Evolutionary conservation across 83 land plant species (phyloP), one percentile per base, ranked within the genome.

Genomic region (Diphasiastrum complanatum): DNA sequence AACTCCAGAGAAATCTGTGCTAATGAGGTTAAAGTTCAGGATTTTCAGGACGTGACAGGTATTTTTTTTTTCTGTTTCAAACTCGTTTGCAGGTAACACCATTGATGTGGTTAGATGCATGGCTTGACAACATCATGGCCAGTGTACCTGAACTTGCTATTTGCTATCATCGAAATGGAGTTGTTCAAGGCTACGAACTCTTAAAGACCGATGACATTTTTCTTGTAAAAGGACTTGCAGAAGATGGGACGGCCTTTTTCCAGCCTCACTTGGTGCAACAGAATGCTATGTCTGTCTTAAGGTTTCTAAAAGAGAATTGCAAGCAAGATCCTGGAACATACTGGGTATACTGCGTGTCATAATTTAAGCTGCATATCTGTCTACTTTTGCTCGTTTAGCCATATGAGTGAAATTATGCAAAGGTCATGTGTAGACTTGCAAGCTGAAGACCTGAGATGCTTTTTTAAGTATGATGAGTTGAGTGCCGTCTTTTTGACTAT

Each of bases 71-170:
- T n/a, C n/a, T n/a, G n/a, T n/a, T n/a, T n/a, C n/a, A n/a, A n/a
- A n/a, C 16, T 31, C 46, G 23, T 41, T 62, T 12, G 16, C 83
- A 95, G 99, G 93, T 95, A 25, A 84, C 97, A 49, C 84, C 93
- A 50, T 59, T 86, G 41, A 84, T 84, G 66, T 95, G 97, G 97
- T 89, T 95, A 32, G 97, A 95, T 69, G 93, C 90, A 5, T 95
- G 97, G 99, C 90, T 95, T 49, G 99, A 95, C 59, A 95, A 90
- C 78, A 80, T 86, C 24, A 95, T 89, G 97, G 99, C 97, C 25
- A 90, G 96, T 78, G 86, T 86, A 11, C 97, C 99, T 37, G 97
- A 95, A 57, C 78, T 90, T 51, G 99, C 99, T 20, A 91, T 95
- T 29, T 89, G 99, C 61, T 89, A 95, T 65, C 99, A 95, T 78